phyloP scores from a whole-genome alignment of 176 grass and related monocot genomes.

The Secale cereale region DNA sequence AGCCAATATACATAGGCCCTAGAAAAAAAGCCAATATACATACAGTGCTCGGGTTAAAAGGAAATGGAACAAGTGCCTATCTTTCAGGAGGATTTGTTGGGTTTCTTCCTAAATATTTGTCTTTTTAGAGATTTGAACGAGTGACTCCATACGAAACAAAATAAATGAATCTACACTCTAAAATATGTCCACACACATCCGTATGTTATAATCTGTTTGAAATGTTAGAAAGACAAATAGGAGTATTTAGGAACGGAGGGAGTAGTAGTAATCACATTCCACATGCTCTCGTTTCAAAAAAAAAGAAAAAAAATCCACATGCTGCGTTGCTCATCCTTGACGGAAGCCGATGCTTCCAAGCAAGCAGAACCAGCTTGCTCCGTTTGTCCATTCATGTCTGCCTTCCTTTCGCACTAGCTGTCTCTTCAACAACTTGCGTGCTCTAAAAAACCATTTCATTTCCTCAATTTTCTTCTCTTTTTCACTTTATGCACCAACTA shows the following conservation, averaged over 20 bases:
- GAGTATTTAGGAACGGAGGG: no score
- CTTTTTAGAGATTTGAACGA: no score
- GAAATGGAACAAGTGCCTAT: not conserved
- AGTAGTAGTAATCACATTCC: not conserved
- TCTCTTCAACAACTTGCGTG: not conserved
- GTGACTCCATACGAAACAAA: no score
- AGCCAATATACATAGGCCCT: not conserved
- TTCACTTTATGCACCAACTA: no score
- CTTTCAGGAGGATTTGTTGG: not conserved
- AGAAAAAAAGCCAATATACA: not conserved
- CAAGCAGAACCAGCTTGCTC: not conserved
- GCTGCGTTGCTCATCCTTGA: not conserved
- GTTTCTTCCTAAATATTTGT: not conserved
- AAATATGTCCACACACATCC: no score
- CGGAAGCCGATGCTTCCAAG: constrained; percentile 11
- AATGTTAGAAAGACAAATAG: no score
- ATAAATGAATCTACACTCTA: no score
- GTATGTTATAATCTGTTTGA: no score
- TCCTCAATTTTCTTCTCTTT: not conserved
- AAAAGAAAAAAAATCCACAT: no score
- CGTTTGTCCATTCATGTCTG: not conserved
- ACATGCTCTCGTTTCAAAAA: no score
- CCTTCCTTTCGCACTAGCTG: not conserved
- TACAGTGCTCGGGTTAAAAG: not conserved
- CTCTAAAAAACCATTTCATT: not conserved